phyloP scores from a whole-genome alignment of 768 basidiomycete species.

The Chalciporus sphaerocephalus region DNA sequence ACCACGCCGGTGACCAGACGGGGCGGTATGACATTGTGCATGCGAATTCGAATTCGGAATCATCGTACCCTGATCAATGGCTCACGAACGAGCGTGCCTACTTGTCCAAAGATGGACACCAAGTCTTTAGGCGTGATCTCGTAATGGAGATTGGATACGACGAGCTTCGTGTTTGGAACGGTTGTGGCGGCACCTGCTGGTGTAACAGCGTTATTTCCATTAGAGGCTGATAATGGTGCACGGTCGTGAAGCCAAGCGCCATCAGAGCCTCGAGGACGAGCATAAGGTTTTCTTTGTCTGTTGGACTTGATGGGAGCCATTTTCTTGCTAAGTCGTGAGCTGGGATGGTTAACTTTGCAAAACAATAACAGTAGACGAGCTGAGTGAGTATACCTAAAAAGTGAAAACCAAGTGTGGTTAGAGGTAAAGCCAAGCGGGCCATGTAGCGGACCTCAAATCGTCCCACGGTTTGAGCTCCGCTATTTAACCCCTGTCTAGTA shows the following conservation, averaged over 20 bases:
- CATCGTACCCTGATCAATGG: conserved; percentile 92
- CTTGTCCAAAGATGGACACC: conserved; percentile 82
- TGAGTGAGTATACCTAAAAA: not conserved
- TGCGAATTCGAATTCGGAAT: conserved; percentile 44
- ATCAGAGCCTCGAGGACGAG: conserved; percentile 54
- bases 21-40: conserved; percentile 32
- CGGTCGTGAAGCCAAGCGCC: conserved; percentile 77
- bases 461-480: conserved; percentile 12
- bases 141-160: conserved; percentile 88
- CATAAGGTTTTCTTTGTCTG: conserved; percentile 42
- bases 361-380: not conserved
- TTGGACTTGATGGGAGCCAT: conserved; percentile 27
- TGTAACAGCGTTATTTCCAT: conserved; percentile 23
- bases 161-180: conserved; percentile 50
- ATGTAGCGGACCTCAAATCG: conserved; percentile 10
- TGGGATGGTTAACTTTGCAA: not conserved
- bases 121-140: conserved; percentile 88
- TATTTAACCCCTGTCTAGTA: not conserved
- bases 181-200: conserved; percentile 21
- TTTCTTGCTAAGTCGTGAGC: not conserved
- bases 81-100: conserved; percentile 89
- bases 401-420: not conserved
- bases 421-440: not conserved
- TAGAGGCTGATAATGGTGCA: conserved; percentile 43
- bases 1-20: conserved; percentile 33